phyloP scores from a whole-genome alignment of 768 basidiomycete genomes.

The Trametes elegans region DNA sequence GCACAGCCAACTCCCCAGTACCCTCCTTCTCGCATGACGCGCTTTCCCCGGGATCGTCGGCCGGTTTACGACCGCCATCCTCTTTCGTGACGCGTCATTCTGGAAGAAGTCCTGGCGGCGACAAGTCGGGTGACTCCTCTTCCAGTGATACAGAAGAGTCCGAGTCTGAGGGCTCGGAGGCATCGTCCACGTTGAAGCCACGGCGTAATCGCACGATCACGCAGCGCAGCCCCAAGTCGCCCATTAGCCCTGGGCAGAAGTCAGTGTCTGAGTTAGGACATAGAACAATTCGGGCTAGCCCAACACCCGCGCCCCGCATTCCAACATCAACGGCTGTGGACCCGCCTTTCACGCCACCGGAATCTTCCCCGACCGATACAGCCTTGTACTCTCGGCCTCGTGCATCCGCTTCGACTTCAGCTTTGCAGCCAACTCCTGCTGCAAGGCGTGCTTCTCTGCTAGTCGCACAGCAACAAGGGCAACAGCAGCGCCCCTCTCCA shows the following conservation, averaged over 20 bases:
- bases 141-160: slow-evolving; percentile 34
- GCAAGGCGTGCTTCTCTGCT: slow-evolving; percentile 47
- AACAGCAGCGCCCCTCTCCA: not conserved
- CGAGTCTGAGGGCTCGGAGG: slow-evolving; percentile 28
- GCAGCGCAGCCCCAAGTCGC: slow-evolving; percentile 12
- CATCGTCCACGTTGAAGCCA: slow-evolving; percentile 33
- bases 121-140: not conserved
- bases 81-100: slow-evolving; percentile 18
- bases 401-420: slow-evolving; percentile 59
- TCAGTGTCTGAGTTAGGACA: slow-evolving; percentile 31
- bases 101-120: slow-evolving; percentile 6
- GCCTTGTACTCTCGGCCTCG: slow-evolving; percentile 36
- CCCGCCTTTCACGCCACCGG: not conserved
- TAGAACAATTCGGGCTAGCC: slow-evolving; percentile 3
- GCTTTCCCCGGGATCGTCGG: slow-evolving; percentile 10
- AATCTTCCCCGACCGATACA: slow-evolving; percentile 1
- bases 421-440: slow-evolving; percentile 49
- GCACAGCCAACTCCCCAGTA: slow-evolving; percentile 57
- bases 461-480: slow-evolving; percentile 9
- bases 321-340: slow-evolving; percentile 18
- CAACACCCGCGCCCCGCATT: slow-evolving; percentile 17
- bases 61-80: slow-evolving; percentile 24
- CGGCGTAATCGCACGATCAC: slow-evolving; percentile 35
- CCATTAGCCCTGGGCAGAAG: slow-evolving; percentile 13
- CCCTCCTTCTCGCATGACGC: slow-evolving; percentile 38